phyloP scores from a whole-genome alignment of 352 stramenopile genomes.

The Pythium utonaiense region DNA sequence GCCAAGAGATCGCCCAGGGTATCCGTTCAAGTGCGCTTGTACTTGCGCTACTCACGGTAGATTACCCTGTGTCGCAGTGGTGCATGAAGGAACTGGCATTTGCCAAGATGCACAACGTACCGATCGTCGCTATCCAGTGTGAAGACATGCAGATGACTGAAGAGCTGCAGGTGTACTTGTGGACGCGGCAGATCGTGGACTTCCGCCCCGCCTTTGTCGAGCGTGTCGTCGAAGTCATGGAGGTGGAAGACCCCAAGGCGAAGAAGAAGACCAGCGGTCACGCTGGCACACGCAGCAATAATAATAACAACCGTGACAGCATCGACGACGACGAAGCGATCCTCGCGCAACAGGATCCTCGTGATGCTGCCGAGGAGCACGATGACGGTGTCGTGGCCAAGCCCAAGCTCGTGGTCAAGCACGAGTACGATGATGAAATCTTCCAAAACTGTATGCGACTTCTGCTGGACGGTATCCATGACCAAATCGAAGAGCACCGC shows the following conservation, averaged over 20 bases:
- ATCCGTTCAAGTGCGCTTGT: constrained; percentile 76
- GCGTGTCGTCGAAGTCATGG: constrained; percentile 17
- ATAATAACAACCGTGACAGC: background rate
- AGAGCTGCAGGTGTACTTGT: constrained; percentile 84
- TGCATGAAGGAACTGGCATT: constrained; percentile 88
- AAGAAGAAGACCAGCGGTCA: constrained; percentile 16
- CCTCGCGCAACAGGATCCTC: constrained; percentile 21
- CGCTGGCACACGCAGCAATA: constrained; percentile 1
- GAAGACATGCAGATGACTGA: constrained; percentile 81
- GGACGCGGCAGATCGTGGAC: constrained; percentile 81
- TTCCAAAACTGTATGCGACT: constrained; percentile 65
- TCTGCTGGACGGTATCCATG: constrained; percentile 75
- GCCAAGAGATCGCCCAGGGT: constrained; percentile 74
- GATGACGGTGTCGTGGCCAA: constrained; percentile 12
- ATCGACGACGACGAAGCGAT: constrained; percentile 18
- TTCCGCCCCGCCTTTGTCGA: constrained; percentile 47
- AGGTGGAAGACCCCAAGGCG: constrained; percentile 5
- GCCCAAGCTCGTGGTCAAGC: constrained; percentile 21
- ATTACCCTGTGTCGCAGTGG: constrained; percentile 77
- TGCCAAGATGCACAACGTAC: constrained; percentile 81
- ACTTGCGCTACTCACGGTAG: constrained; percentile 63
- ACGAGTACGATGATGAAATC: constrained; percentile 57
- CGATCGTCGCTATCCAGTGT: constrained; percentile 81
- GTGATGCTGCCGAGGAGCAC: constrained; percentile 13
- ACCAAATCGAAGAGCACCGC: constrained; percentile 80